Evolutionary conservation across 371 early-diverging fungal genomes (phyloP), one percentile per base, ranked within the genome.

Genomic region (Lichtheimia corymbifera): DNA sequence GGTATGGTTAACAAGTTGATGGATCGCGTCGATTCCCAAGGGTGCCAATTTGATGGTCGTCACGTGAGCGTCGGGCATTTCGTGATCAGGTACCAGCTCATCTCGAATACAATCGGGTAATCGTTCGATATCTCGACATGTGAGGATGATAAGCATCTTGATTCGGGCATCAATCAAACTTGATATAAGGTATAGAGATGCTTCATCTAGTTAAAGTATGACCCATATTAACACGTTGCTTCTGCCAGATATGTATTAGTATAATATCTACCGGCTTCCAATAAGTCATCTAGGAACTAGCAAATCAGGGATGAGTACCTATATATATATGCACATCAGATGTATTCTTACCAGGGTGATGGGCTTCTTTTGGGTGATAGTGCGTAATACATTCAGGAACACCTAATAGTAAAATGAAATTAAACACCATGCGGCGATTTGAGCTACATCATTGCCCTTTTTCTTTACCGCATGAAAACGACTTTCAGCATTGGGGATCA

Each of bases 131-230:
- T 79, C 79, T 15, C 79, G 67, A 59, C 64, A 76, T 0, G 79
- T 73, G 9, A 79, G 53, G n/a, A 79, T 74, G 22, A 79, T 68
- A 13, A 79, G 59, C 54, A 76, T 66, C n/a, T 66, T 70, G 20
- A 68, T 71, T 18, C 65, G 64, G 5, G 74, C 67, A 5, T 45
- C 57, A 24, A 79, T 67, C 17, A 79, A 55, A 6, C 70, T 70
- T 44, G 65, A 63, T n/a, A 79, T 66, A 20, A 79, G 53, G 35
- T 74, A 66, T 14, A 76, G 63, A 5, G 80, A 79, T 3, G 80
- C 66, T 49, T 79, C 74, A 43, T 79, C 76, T 77, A 22, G 22
- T 1, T 22, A 61, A 56, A 11, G 2, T 2, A 35, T 9, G 28
- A 35, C 5, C 35, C 35, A 6, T 35, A 35, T 35, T 35, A 35